These are phyloP conservation scores for Cicer arietinum DNA, from an alignment of 306 rosid genomes.

Conservation along the genomic window DNA sequence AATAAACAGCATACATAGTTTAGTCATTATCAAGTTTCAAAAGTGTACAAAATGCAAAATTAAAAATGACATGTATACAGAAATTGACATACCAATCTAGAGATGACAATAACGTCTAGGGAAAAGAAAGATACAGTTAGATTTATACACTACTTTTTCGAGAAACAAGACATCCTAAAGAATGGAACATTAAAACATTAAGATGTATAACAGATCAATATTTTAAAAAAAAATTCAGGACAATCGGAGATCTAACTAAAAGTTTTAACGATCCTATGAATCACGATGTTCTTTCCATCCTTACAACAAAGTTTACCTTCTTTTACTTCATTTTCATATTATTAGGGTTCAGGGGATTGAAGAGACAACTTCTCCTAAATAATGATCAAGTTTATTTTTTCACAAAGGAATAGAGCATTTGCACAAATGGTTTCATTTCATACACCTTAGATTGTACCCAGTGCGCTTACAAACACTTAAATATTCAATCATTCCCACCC, in stretches of 20 bases:
- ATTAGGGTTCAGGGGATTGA: not conserved
- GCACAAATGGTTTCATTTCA: no score
- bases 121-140: not conserved
- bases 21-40: not conserved
- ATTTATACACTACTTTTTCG: no score
- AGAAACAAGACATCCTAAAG: not conserved
- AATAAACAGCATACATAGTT: not conserved
- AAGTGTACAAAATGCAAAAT: not conserved
- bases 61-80: not conserved
- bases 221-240: not conserved
- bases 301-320: not conserved
- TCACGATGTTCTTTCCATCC: not conserved
- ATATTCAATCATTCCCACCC: no score
- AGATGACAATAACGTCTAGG: not conserved
- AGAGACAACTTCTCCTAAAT: not conserved
- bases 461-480: no score
- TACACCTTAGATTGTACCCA: no score
- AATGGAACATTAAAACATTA: conserved; percentile 3
- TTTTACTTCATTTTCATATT: not conserved
- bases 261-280: not conserved
- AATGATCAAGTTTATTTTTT: conserved; percentile 22
- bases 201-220: not conserved
- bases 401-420: not conserved
- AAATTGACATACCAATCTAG: not conserved
- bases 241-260: not conserved